Base-by-base conservation (phyloP, 352 stramenopile genomes). In the Globisporangium barbulae region DNA sequence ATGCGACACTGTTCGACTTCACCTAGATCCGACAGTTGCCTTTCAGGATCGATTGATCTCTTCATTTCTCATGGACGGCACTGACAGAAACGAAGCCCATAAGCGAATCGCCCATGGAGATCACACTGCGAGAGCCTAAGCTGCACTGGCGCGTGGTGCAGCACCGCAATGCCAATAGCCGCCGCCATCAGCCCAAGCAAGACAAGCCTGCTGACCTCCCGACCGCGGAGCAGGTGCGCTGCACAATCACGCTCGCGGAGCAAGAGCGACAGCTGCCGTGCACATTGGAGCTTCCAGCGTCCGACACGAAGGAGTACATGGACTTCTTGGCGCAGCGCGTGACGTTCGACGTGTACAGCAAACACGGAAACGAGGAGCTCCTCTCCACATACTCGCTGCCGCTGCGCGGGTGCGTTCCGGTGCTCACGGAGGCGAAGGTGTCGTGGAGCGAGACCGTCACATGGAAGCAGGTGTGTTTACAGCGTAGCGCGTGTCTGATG, bases 391-490 rank as follows among this genome's bases (percentile, higher is more conserved):
- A 84, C 30, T 49, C 52, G 21, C 54, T 81, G 35, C 73, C 73
- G 42, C 56, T 93, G 5, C 57, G 73, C 4, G 74, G 82, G 8
- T 90, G 78, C 30, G 61, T 89, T 10, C 81, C 81, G 2, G 59
- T 89, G 53, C 68, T 90, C 9, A 42, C 68, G 5, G 72, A 88
- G 4, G 69, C 73, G n/a, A 31, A 52, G 12, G 58, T 89, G 21
- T 63, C 72, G 33, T 90, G 81, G 81, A 68, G 57, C 48, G 69
- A 75, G 21, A 33, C 59, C 33, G 54, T 80, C 21, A 28, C 71
- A 4, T 63, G 73, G 60, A 65, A 76, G 28, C 57, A 74, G 19
- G 78, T 83, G 50, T 4, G 73, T 65, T 49, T 17, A 31, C 39
- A 45, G 19, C 6, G 25, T 50, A 28, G 28, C 6, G 6, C 10